Evolutionary conservation across 441 rosid species (phyloP).

Genomic region (Brassica balearica): DNA sequence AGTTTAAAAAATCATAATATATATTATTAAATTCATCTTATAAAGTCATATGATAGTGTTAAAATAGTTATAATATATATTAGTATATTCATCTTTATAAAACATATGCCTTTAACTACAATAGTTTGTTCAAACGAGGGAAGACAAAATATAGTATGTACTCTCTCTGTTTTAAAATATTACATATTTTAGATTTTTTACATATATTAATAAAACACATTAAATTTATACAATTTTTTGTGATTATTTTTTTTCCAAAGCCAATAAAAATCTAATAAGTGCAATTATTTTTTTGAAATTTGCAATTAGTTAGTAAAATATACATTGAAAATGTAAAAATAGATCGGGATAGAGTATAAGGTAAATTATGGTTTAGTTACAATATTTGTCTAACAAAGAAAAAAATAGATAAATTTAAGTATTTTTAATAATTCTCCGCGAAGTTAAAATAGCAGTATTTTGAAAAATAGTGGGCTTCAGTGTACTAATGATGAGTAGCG

Average conservation of each 20-base stretch:
- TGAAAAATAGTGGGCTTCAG: conserved; percentile 31
- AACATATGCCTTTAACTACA: not conserved
- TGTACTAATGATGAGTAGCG: conserved; percentile 35
- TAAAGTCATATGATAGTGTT: not conserved
- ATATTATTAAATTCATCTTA: not conserved
- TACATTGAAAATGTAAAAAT: no score
- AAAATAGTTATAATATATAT: not conserved
- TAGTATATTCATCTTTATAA: not conserved
- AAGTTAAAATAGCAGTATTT: not conserved
- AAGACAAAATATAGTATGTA: not conserved
- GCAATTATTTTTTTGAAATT: no score
- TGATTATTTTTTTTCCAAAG: no score
- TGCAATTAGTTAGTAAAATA: no score
- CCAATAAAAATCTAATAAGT: no score
- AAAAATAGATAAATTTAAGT: not conserved
- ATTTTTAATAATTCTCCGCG: not conserved
- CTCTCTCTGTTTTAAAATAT: no score
- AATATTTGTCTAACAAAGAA: not conserved
- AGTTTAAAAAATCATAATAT: not conserved
- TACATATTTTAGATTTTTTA: no score
- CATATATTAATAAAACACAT: no score
- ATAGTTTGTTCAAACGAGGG: not conserved
- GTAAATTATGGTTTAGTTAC: not conserved
- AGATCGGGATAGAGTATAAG: no score
- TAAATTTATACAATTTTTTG: no score